Base-by-base conservation (phyloP, 2,329 filamentous ascomycete genomes). In the Colletotrichum lupini region DNA sequence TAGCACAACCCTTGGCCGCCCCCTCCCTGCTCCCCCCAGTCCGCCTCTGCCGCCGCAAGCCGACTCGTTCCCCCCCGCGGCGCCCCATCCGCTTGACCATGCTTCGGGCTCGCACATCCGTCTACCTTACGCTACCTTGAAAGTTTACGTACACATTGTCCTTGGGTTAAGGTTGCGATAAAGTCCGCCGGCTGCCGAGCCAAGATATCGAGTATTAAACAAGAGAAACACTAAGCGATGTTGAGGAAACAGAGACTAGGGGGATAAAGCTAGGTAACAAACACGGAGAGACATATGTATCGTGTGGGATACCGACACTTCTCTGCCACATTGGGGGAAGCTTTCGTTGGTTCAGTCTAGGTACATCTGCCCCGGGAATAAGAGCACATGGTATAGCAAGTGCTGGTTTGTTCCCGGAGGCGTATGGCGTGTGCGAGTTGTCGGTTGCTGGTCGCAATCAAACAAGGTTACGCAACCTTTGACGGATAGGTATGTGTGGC, bases 31-130 rank as follows among this genome's bases (percentile, higher is more conserved):
- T 6, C 14, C 5, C 42, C 22, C 12, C 42, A 3, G 28, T 22
- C 49, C 19, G 32, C 49, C 62, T 65, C 62, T 56, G 32, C 62
- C 52, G 62, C 52, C 53, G 52, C 62, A 64, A 64, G 62, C 62
- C 62, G 62, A 49, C 46, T 53, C 60, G 24, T 19, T 9, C 26
- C 26, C 19, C n/a, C 58, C 14, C 8, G 19, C 32, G 30, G 32
- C 8, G 57, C 35, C 58, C 58, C 58, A 49, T 56, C 61, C 46
- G 46, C 61, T 37, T 42, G 2, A 35, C 46, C 46, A 4, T 59
- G 57, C 57, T 42, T 42, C 35, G 35, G 35, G 35, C 52, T 63
- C 42, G 28, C 60, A 53, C 32, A 32, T 32, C 32, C 32, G 32
- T 32, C 32, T 32, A 26, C 26, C 26, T 4, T 26, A 32, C 30